Percentiles rank a stretch among this genome's conserved stretches.
Conservation (phyloP, 2,329 filamentous ascomycete genomes). For the Cadophora sp. region DNA sequence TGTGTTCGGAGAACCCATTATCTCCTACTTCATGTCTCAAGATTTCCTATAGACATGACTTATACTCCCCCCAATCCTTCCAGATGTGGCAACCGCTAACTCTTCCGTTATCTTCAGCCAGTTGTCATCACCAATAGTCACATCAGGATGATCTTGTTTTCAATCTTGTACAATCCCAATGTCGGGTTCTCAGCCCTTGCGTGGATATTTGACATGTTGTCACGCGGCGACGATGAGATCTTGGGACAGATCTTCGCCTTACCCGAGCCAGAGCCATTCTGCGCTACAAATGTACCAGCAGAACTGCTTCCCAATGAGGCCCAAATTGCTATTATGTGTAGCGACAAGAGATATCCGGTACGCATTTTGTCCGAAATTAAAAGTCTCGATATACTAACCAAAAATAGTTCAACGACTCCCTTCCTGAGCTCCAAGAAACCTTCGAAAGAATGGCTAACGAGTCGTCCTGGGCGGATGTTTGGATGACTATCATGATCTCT, state of each 20-base stretch:
- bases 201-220: constrained; percentile 34
- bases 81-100: too few species aligned
- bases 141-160: constrained; percentile 40
- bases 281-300: constrained; percentile 24
- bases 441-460: constrained; percentile 33
- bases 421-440: constrained; percentile 36
- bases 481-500: constrained; percentile 38
- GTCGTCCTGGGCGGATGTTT: constrained; percentile 37
- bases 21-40: too few species aligned
- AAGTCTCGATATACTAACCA: background rate
- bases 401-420: constrained; percentile 39
- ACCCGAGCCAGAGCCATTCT: constrained; percentile 22
- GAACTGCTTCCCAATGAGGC: constrained; percentile 34
- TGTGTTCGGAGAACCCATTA: too few species aligned
- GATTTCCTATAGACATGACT: too few species aligned
- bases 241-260: background rate
- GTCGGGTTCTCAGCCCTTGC: constrained; percentile 37
- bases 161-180: constrained; percentile 40
- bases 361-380: background rate
- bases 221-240: constrained; percentile 48
- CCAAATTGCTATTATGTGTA: constrained; percentile 39
- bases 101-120: too few species aligned
- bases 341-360: constrained; percentile 41
- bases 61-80: too few species aligned
- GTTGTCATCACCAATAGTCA: constrained; percentile 40